Evolutionary conservation across 2,329 filamentous ascomycete species (phyloP).

Genomic region (Akanthomyces muscarius): DNA sequence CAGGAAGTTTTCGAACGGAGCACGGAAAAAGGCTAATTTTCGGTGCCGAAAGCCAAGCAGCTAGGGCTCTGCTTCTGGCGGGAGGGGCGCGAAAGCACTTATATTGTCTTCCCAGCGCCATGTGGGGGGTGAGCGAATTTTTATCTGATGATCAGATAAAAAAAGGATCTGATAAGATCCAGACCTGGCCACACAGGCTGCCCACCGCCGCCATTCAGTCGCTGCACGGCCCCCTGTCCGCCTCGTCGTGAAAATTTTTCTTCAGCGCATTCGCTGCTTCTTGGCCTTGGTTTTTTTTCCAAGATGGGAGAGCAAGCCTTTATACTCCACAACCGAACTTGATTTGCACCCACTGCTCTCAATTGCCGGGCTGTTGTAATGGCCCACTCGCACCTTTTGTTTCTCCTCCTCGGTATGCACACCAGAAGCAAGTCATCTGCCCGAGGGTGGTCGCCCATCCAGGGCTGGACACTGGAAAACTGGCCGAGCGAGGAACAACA

Average conservation of each 20-base stretch:
- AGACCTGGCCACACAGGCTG: constrained; percentile 12
- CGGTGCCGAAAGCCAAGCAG: neutral
- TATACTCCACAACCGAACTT: constrained; percentile 9
- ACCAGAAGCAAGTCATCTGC: constrained; percentile 1
- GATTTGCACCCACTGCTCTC: neutral
- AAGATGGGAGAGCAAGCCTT: neutral
- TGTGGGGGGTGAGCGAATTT: constrained; percentile 38
- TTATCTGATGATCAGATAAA: constrained; percentile 57
- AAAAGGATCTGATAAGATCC: constrained; percentile 39
- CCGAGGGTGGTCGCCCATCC: neutral
- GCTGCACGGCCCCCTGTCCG: neutral
- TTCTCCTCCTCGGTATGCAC: neutral
- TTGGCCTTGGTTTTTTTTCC: neutral
- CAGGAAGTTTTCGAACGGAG: neutral
- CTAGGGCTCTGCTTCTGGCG: neutral
- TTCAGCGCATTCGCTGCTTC: neutral
- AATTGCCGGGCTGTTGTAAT: constrained; percentile 3
- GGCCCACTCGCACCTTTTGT: constrained; percentile 11
- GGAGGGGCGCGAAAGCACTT: constrained; percentile 11
- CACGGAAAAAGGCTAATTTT: neutral
- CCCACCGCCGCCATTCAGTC: neutral
- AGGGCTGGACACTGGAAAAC: too few relatives aligned
- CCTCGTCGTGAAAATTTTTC: constrained; percentile 4
- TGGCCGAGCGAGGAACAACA: too few relatives aligned
- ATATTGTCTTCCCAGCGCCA: constrained; percentile 17